Evolutionary conservation across 1,284 basidiomycete species (phyloP), one percentile per base, ranked within the genome.

Genomic region (Paramarasmius palmivorus): DNA sequence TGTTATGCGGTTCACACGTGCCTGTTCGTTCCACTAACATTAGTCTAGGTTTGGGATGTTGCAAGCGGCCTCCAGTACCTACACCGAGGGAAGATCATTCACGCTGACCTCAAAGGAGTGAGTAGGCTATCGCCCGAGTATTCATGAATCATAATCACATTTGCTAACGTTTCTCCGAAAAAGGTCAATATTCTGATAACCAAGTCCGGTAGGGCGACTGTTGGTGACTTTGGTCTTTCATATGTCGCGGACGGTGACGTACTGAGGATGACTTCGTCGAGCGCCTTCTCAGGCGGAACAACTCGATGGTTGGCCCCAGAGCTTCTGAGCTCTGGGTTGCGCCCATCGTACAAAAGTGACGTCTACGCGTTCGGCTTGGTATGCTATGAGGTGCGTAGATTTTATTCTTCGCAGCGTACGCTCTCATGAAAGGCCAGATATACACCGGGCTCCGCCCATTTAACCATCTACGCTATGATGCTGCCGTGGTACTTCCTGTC

Each of bases 271-370:
- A 45, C 42, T n/a, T 17, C 42, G 23, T 25, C 42, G 15, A 26
- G 23, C 15, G 8, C 42, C 15, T 26, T 22, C 5, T 17, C 42
- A 6, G 42, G n/a, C 29, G 42, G 42, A 5, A 45, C 42, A 7
- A 25, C 22, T 9, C 42, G 42, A 45, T 45, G 42, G 42, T 29
- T 45, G 14, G 42, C 42, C 10, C 42, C 42, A 12, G 42, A 45
- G 23, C 42, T 45, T n/a, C 42, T 45, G 10, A 32, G 15, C 17
- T 15, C 15, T 7, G 23, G 25, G 7, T 22, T 6, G 6, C 29
- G 29, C 9, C 19, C 42, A 4, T 45, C 42, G 26, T 26, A 45
- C 15, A 26, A 45, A 26, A 45, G 42, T 25, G 42, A 45, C 17
- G 29, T 45, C 9, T 45, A 45, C 14, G 22, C 42, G n/a, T 45